Base-by-base conservation (phyloP, 129 eudicot genomes). In the Gnaphalium uliginosum region DNA sequence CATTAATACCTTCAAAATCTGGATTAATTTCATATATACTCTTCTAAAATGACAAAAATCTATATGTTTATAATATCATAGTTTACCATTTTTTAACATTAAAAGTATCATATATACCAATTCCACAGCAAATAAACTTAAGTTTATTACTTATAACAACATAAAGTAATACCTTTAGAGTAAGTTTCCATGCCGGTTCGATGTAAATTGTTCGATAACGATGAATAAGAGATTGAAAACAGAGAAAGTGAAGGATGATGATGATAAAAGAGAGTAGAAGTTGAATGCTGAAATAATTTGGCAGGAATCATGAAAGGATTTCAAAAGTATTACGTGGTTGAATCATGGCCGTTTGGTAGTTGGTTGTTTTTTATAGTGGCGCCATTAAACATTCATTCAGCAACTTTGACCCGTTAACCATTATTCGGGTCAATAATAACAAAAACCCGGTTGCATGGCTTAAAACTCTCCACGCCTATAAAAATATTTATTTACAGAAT, bases 161-260 rank as follows among this genome's bases (percentile, higher is more conserved):
- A 56, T 21, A 56, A 56, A 56, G 61, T 13, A 24, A 26, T 32
- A 75, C 85, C 85, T 81, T 70, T 81, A 3, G 80, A 75, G 79
- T 10, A 2, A 14, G 66, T 70, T 75, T 62, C 81, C 85, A 81
- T 80, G 69, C 54, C 63, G 53, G 83, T 58, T 56, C 17, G 32
- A 32, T 24, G 7, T 14, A 43, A 54, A n/a, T 66, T 74, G 72
- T 66, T 54, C 24, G 48, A 23, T 3, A 68, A 74, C 11, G 62
- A 43, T 25, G 73, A 64, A 8, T 56, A 64, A 76, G 35, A 13
- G 46, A 62, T 27, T 75, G 63, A 1, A 66, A 48, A 76, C 25
- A 46, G 59, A 35, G 64, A 32, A 63, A 64, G 32, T 5, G 46
- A 43, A 25, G 5, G 50, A 58, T 21, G 84, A 46, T 68, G 76